Base-by-base conservation (phyloP, 805 yeast species). In the Saitoella complicata region DNA sequence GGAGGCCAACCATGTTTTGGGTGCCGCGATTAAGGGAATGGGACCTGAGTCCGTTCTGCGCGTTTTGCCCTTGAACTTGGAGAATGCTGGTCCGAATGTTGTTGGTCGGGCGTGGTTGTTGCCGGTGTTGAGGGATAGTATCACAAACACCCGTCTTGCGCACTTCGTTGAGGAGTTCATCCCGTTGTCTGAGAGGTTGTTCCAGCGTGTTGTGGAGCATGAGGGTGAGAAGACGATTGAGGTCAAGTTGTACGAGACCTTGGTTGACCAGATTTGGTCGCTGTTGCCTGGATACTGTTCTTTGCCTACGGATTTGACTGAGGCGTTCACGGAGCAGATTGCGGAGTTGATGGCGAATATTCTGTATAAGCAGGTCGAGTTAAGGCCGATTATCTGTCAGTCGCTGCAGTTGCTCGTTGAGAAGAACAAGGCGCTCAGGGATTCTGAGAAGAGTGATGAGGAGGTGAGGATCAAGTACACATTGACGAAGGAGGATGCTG, bases 61-160 rank as follows among this genome's bases (percentile, higher is more conserved):
- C 40, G 66, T 72, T 4, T 68, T 91, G 33, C 97, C 99, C 5
- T 67, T 91, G 56, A 85, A 88, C 57, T 68, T 91, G 54, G 68
- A 70, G 32, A 70, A 71, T 40, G 74, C 79, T 5, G 59, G 47
- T 1, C 53, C 66, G 30, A 62, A 65, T 32, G 68, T 70, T 38
- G 71, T 78, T n/a, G 96, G 96, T 40, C 75, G 97, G 58, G 96
- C 96, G 40, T 91, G 97, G 96, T 58, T 91, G 54, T 70, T 91
- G 51, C 98, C 98, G 7, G 59, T 91, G 33, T 70, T 91, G 49
- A 79, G 96, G 64, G 96, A 87, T 55, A 77, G 83, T 55, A 80
- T 85, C 31, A 72, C 78, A 54, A 72, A 75, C 54, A 80, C 96
- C 1, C 69, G 71, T 40, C 66, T 91, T 45, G 65, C 71, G 0